These are phyloP conservation scores for Trichophyton verrucosum DNA, from an alignment of 2,329 filamentous ascomycete species.

Conservation along the genomic window DNA sequence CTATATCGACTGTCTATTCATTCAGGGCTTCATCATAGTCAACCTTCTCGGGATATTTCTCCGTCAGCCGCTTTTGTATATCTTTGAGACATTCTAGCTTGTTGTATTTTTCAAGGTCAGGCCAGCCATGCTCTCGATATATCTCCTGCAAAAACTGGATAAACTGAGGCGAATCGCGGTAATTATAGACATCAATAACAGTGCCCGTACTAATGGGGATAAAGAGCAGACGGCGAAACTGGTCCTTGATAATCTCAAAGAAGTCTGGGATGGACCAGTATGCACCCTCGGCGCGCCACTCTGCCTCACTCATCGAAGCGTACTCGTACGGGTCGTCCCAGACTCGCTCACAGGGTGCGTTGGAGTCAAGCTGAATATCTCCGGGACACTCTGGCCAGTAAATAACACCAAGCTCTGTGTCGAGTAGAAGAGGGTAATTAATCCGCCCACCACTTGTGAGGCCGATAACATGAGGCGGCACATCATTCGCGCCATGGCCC, in stretches of 20 bases:
- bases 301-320: slow-evolving; percentile 11
- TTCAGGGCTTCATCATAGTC: not conserved
- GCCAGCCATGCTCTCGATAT: slow-evolving; percentile 25
- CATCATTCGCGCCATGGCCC: not conserved
- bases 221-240: slow-evolving; percentile 16
- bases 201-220: slow-evolving; percentile 12
- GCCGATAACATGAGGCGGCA: slow-evolving; percentile 11
- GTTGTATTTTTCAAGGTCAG: slow-evolving; percentile 19
- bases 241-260: slow-evolving; percentile 19
- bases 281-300: slow-evolving; percentile 17
- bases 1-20: not conserved
- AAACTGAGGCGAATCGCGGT: slow-evolving; percentile 1
- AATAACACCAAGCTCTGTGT: slow-evolving; percentile 20
- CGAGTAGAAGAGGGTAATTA: slow-evolving; percentile 16
- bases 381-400: slow-evolving; percentile 18
- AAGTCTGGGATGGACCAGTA: slow-evolving; percentile 19
- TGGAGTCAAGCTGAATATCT: slow-evolving; percentile 1
- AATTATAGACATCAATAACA: slow-evolving; percentile 14
- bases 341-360: slow-evolving; percentile 10
- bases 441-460: slow-evolving; percentile 8
- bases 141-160: slow-evolving; percentile 15
- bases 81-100: slow-evolving; percentile 20
- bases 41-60: slow-evolving; percentile 18
- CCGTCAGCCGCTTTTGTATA: slow-evolving; percentile 13
- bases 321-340: slow-evolving; percentile 17